Evolutionary conservation across 164 flowering plant genomes (phyloP).

Genomic region (Malania oleifera): DNA sequence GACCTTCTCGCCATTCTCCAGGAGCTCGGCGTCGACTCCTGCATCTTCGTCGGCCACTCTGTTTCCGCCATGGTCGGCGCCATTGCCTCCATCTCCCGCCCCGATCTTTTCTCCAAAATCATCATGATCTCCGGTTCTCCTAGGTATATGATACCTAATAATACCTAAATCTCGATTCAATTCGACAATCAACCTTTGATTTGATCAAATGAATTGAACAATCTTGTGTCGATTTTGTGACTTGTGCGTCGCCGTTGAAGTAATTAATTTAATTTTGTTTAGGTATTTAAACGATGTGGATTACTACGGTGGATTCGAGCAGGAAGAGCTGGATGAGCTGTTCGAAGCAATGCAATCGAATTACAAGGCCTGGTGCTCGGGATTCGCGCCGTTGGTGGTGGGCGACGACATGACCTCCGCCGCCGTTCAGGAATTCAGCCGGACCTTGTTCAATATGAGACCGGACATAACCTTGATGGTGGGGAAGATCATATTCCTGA

Average conservation of each 20-base stretch:
- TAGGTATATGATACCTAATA: no score
- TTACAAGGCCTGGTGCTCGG: constrained; percentile 64
- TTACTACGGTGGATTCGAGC: constrained; percentile 68
- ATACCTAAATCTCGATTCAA: no score
- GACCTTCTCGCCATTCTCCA: constrained; percentile 51
- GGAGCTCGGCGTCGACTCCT: constrained; percentile 52
- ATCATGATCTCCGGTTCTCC: constrained; percentile 74
- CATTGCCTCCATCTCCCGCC: constrained; percentile 76
- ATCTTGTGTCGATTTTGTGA: no score
- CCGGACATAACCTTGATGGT: constrained; percentile 66
- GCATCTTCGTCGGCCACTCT: constrained; percentile 88
- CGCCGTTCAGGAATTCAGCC: constrained; percentile 69
- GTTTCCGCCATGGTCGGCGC: constrained; percentile 68
- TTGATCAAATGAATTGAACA: no score
- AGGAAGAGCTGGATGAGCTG: constrained; percentile 52
- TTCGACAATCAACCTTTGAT: no score
- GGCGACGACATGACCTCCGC: constrained; percentile 70
- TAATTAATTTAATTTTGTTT: no score
- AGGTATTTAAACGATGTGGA: constrained; percentile 60
- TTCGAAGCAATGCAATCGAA: constrained; percentile 53
- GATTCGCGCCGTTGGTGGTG: constrained; percentile 60
- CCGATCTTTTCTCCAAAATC: constrained; percentile 83
- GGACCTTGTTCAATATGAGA: constrained; percentile 72
- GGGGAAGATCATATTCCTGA: constrained; percentile 46
- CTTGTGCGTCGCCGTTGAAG: no score